Conservation (phyloP, 306 rosid species). For the Medicago ruthenica region DNA sequence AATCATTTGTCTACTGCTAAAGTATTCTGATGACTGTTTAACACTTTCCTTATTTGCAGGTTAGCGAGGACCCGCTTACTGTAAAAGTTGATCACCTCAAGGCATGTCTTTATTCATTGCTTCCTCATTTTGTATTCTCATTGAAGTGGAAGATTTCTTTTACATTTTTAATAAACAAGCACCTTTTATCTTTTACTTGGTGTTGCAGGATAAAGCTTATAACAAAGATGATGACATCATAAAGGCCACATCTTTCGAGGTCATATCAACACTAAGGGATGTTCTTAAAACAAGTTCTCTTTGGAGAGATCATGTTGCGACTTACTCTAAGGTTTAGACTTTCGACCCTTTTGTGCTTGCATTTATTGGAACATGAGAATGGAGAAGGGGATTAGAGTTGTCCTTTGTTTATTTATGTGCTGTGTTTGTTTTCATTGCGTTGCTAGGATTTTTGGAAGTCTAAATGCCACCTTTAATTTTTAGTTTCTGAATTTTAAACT, state of each 20-base stretch:
- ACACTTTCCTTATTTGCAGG: slow-evolving; percentile 58
- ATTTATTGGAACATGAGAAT: slow-evolving; percentile 8
- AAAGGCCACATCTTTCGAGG: slow-evolving; percentile 97
- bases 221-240: slow-evolving; percentile 92
- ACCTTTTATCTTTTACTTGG: slow-evolving; percentile 23
- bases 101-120: slow-evolving; percentile 53
- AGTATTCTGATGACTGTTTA: slow-evolving; percentile 25
- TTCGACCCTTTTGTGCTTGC: slow-evolving; percentile 29
- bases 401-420: slow-evolving; percentile 30
- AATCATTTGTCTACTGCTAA: slow-evolving; percentile 23
- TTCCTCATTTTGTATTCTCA: slow-evolving; percentile 25
- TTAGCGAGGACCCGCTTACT: slow-evolving; percentile 90
- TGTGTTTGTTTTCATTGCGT: slow-evolving; percentile 24
- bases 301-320: slow-evolving; percentile 99
- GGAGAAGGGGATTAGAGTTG: slow-evolving; percentile 26
- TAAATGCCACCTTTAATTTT: slow-evolving; percentile 10
- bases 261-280: slow-evolving; percentile 91
- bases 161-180: slow-evolving; percentile 7
- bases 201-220: slow-evolving; percentile 80
- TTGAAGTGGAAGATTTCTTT: slow-evolving; percentile 29
- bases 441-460: slow-evolving; percentile 24
- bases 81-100: slow-evolving; percentile 99
- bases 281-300: slow-evolving; percentile 98
- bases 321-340: slow-evolving; percentile 86
- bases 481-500: slow-evolving; percentile 24